These are phyloP conservation scores for Euptelea pleiosperma DNA, from an alignment of 164 flowering plant genomes.

Conservation along the genomic window DNA sequence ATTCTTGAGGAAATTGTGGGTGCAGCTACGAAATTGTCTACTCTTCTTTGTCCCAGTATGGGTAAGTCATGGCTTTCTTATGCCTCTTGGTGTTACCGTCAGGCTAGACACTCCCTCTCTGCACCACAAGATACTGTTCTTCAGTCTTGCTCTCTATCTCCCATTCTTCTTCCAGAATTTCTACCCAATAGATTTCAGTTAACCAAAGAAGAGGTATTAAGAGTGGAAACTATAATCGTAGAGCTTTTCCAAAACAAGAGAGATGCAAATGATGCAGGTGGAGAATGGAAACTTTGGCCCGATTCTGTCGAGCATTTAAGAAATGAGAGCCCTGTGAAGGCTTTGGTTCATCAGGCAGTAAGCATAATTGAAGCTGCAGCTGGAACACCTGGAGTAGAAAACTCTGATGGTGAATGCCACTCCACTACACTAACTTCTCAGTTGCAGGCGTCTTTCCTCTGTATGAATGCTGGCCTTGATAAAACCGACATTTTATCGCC, in stretches of 20 bases:
- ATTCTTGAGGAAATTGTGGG: slow-evolving; percentile 76
- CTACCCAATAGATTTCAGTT: slow-evolving; percentile 48
- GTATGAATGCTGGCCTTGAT: slow-evolving; percentile 34
- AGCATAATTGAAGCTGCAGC: slow-evolving; percentile 67
- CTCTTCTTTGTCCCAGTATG: slow-evolving; percentile 69
- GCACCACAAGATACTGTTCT: slow-evolving; percentile 31
- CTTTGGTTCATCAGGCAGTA: slow-evolving; percentile 54
- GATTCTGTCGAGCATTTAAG: slow-evolving; percentile 30
- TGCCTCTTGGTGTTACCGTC: slow-evolving; percentile 92
- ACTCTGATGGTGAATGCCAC: slow-evolving; percentile 40
- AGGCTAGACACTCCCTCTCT: slow-evolving; percentile 49
- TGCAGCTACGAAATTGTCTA: slow-evolving; percentile 56
- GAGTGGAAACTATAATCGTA: slow-evolving; percentile 42
- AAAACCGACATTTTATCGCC: slow-evolving; percentile 31
- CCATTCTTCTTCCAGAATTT: slow-evolving; percentile 57
- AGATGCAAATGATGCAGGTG: slow-evolving; percentile 24
- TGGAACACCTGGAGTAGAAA: slow-evolving; percentile 70
- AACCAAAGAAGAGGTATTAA: slow-evolving; percentile 59
- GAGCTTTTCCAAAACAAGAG: slow-evolving; percentile 29
- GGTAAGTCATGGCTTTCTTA: slow-evolving; percentile 93
- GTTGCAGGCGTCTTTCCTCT: slow-evolving; percentile 40
- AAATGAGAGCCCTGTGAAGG: slow-evolving; percentile 23
- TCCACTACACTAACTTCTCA: slow-evolving; percentile 54
- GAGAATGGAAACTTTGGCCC: slow-evolving; percentile 22
- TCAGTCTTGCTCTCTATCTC: slow-evolving; percentile 52